Base-by-base conservation (phyloP, 2,329 filamentous ascomycete species). In the Tolypocladium pustulatum region DNA sequence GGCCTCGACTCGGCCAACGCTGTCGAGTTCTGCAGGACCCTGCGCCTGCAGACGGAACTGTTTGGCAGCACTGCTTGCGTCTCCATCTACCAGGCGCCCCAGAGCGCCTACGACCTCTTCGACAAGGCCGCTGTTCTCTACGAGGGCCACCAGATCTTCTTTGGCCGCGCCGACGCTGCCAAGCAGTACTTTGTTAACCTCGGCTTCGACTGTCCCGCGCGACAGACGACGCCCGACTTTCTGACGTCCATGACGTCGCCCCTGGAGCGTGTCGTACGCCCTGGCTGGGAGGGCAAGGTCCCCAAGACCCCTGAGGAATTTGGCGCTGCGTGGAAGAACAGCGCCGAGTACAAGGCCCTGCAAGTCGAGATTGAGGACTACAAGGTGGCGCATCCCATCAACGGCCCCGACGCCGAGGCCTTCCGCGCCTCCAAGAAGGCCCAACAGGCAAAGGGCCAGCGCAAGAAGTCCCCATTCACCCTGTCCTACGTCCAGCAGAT, bases 401-500 rank as follows among this genome's bases (percentile, higher is more conserved):
- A 77, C 64, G 82, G 82, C 10, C 75, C 78, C n/a, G 81, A 84
- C 57, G 81, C 81, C 20, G 74, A 79, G 61, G 77, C 72, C 17
- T 85, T 85, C 76, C 81, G 82, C 61, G 77, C 75, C n/a, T 77
- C 76, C 58, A 79, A 75, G 72, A 72, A 75, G 56, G 76, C 76
- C 17, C 79, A 83, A 69, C 82, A 85, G 68, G 80, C 83, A 63
- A 81, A 77, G 67, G 67, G 73, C 34, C 79, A 82, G 68, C 87
- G 90, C 3, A 72, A 80, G 55, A 83, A 84, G 70, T 95, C 90
- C 1, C 91, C 92, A 0, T 96, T 87, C 72, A 96, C 90, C 0
- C 77, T 96, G 41, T 93, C 90, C 0, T 89, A 87, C 64, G 56
- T 61, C 4, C 86, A 92, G 71, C 92, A 97, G 72, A 73, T 96